Conservation (phyloP, 208 protist genomes). For the Novymonas esmeraldas region DNA sequence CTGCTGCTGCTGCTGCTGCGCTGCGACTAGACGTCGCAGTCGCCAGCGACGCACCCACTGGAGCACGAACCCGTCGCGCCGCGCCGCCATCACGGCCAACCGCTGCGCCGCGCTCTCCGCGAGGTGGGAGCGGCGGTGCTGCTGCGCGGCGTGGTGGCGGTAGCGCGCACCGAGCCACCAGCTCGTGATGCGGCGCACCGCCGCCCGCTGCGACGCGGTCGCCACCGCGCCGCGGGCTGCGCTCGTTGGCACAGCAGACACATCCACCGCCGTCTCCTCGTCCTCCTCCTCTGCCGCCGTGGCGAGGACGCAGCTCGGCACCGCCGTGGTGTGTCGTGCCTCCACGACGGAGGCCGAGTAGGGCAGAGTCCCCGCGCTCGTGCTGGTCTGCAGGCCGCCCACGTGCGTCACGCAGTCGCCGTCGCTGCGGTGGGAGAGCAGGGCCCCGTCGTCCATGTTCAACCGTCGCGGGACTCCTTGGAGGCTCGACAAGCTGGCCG, state of each 20-base stretch:
- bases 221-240: not conserved
- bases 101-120: conserved; percentile 26
- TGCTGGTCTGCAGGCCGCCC: conserved; percentile 11
- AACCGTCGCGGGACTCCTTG: conserved; percentile 9
- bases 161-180: conserved; percentile 28
- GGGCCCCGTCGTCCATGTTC: conserved; percentile 14
- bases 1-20: conserved; percentile 16
- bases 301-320: not conserved
- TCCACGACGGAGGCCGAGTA: conserved; percentile 8
- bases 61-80: conserved; percentile 37
- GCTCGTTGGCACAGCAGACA: not conserved
- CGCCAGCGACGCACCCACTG: conserved; percentile 35
- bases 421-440: not conserved
- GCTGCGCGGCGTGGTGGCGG: conserved; percentile 12
- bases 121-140: conserved; percentile 19
- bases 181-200: conserved; percentile 32
- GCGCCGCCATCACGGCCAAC: conserved; percentile 27
- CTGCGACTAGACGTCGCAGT: conserved; percentile 26
- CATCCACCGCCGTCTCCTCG: conserved; percentile 3
- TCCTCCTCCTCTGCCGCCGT: too few species aligned
- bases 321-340: conserved; percentile 4
- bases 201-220: conserved; percentile 6
- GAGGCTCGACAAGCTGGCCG: conserved; percentile 8
- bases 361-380: not conserved
- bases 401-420: not conserved